Evolutionary conservation across 2,329 filamentous ascomycete genomes (phyloP), one percentile per base, ranked within the genome.

Genomic region (Fusarium brevicatenulatum): DNA sequence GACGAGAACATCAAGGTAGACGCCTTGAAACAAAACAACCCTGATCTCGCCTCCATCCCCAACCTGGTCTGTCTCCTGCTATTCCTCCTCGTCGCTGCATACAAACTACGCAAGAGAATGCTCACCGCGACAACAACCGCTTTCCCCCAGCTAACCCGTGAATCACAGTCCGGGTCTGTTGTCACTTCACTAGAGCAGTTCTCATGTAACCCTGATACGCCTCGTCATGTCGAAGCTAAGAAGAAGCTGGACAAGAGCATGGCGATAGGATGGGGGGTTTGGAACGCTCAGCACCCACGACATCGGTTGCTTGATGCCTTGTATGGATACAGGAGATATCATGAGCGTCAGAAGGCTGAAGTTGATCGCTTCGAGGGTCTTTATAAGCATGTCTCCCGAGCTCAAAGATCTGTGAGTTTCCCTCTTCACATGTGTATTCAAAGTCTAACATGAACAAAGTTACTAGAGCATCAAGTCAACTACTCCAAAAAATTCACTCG

Each of bases 401-500:
- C 77, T 9, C 84, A 86, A 47, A 81, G 80, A 32, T 70, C 72
- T 12, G 71, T 66, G 19, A 53, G 62, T 52, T 25, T 25, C 25
- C 25, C 25, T 25, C 25, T 25, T 12, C 11, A 10, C 5, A 9
- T 7, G 16, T 4, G 2, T 1, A 0, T 4, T n/a, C 18, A 2
- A 9, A 25, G 15, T 53, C 54, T 64, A 19, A 52, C 42, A 13
- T 15, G 23, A 2, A 6, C 7, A 3, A 43, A 86, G 84, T 30
- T 87, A 5, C 84, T 92, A 4, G 88, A 91, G 69, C 85, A 87
- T n/a, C 80, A 85, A 4, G 78, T 91, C 44, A 83, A 88, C 52
- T 92, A 90, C 73, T 86, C 86, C 4, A 85, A 88, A 65, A 89
- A 88, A 70, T 84, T 89, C 23, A 78, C 82, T 19, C 79, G 79